Evolutionary conservation across 2,329 filamentous ascomycete species (phyloP), one percentile per base, ranked within the genome.

Genomic region (Stagonosporopsis chrysanthemi): DNA sequence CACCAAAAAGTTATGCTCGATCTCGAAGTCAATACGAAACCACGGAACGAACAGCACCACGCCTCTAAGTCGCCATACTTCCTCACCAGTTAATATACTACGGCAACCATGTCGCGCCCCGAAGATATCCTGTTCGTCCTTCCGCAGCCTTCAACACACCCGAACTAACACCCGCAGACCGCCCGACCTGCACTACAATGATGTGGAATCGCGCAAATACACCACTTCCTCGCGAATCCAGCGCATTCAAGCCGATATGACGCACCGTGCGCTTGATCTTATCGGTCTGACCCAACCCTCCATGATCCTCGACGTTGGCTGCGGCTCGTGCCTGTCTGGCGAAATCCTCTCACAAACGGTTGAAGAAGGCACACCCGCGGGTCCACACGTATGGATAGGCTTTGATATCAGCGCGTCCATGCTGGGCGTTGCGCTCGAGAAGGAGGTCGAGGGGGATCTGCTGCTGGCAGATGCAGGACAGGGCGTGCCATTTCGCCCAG

Each of bases 171-270:
- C 31, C 14, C 29, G 2, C 76, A 96, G 92, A 75, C 91, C 93
- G 47, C 94, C 95, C 64, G 95, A 99, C 80, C 89, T 98, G 74
- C 96, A 96, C 83, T 99, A 99, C 84, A 90, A 97, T 82, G 94
- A 98, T 80, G 83, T 84, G 77, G 94, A 97, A 83, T 94, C 95
- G 29, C 90, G 91, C 75, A 98, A 98, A 83, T 99, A 99, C 82
- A 98, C 95, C 8, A 97, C 94, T 4, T 94, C 88, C 63, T 97
- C 92, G 4, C 92, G 95, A 63, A 98, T 99, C 74, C 91, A 95
- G 72, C 92, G 91, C 68, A 97, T 99, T 69, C 95, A 99, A 78
- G 90, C 93, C 0, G 86, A 88, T 61, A 99, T 99, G 95, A 97
- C 95, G 26, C 85, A 92, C 67, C 90, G 95, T 54, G 95, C 95